Percentiles rank a stretch among this genome's conserved stretches.
Evolutionary conservation across 495 filamentous ascomycete species (phyloP).

Genomic region (Aspergillus ostianus): DNA sequence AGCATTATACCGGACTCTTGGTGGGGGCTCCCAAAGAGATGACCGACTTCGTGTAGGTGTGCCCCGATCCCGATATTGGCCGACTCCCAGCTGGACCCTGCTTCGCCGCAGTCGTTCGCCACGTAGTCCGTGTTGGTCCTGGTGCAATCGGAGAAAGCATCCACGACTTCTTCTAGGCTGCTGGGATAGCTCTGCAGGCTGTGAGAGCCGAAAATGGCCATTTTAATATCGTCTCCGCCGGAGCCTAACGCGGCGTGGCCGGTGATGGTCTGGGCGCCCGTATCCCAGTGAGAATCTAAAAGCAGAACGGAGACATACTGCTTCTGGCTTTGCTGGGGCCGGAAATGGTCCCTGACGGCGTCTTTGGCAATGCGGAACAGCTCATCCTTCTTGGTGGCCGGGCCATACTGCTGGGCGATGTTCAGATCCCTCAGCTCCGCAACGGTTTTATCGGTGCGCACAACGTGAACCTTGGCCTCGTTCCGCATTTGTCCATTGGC

Average conservation of each 20-base stretch:
- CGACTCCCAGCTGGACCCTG: constrained; percentile 86
- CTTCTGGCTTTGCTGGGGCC: constrained; percentile 68
- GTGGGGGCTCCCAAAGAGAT: constrained; percentile 84
- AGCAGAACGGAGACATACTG: constrained; percentile 82
- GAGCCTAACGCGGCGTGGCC: constrained; percentile 82
- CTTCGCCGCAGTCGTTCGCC: constrained; percentile 80
- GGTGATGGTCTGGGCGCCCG: constrained; percentile 60
- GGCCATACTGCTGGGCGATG: constrained; percentile 73
- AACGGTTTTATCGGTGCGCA: constrained; percentile 79
- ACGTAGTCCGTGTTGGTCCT: constrained; percentile 77
- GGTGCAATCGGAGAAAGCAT: constrained; percentile 84
- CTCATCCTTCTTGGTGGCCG: constrained; percentile 63
- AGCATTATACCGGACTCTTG: constrained; percentile 87
- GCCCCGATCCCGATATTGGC: constrained; percentile 90
- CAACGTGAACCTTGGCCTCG: constrained; percentile 82
- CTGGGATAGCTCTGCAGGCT: constrained; percentile 83
- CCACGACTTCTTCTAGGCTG: constrained; percentile 79
- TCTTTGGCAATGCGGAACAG: constrained; percentile 73
- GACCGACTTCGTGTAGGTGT: constrained; percentile 85
- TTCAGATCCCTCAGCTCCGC: constrained; percentile 77
- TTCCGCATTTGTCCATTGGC: constrained; percentile 72
- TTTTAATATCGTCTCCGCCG: constrained; percentile 63
- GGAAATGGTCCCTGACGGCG: constrained; percentile 73
- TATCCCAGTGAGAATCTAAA: constrained; percentile 87
- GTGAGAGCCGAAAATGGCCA: constrained; percentile 90